Conservation (phyloP, 768 basidiomycete genomes). For the Hygrophorus pudorinus region DNA sequence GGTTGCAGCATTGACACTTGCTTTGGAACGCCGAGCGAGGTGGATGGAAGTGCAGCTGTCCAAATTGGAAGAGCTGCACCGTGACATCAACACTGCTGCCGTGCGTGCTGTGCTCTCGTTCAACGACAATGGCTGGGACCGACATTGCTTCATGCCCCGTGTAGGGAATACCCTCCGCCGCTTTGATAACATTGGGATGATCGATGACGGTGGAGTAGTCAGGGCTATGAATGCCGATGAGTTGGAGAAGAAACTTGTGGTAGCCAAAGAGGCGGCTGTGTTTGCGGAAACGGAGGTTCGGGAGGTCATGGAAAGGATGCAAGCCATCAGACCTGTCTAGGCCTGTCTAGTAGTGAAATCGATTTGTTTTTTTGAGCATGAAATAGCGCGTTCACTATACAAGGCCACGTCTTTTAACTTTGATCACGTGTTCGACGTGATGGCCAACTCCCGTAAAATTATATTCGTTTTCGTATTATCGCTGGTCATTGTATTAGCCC, state of each 20-base stretch:
- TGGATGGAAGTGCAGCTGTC: slow-evolving; percentile 92
- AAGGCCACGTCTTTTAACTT: too few species aligned
- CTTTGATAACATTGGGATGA: slow-evolving; percentile 57
- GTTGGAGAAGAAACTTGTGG: slow-evolving; percentile 61
- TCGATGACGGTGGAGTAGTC: slow-evolving; percentile 36
- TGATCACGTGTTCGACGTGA: too few species aligned
- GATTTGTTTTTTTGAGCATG: background rate
- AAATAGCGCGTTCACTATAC: too few species aligned
- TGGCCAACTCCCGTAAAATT: too few species aligned
- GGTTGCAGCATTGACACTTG: slow-evolving; percentile 73
- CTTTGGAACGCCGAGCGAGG: slow-evolving; percentile 78
- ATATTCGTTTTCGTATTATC: too few species aligned
- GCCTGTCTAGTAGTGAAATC: too few species aligned
- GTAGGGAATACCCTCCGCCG: slow-evolving; percentile 54
- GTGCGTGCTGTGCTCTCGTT: slow-evolving; percentile 73
- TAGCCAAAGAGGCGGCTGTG: slow-evolving; percentile 61
- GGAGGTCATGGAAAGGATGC: slow-evolving; percentile 65
- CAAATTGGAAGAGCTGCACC: slow-evolving; percentile 81
- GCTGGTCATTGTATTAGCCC: too few species aligned
- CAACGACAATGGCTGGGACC: slow-evolving; percentile 83
- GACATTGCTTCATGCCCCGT: slow-evolving; percentile 57
- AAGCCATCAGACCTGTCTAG: slow-evolving; percentile 34
- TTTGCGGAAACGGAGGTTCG: slow-evolving; percentile 68
- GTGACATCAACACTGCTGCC: slow-evolving; percentile 83
- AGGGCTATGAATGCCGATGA: slow-evolving; percentile 58